These are phyloP conservation scores for Plectosphaerella sp. DNA, from an alignment of 2,329 filamentous ascomycete genomes.

Conservation along the genomic window DNA sequence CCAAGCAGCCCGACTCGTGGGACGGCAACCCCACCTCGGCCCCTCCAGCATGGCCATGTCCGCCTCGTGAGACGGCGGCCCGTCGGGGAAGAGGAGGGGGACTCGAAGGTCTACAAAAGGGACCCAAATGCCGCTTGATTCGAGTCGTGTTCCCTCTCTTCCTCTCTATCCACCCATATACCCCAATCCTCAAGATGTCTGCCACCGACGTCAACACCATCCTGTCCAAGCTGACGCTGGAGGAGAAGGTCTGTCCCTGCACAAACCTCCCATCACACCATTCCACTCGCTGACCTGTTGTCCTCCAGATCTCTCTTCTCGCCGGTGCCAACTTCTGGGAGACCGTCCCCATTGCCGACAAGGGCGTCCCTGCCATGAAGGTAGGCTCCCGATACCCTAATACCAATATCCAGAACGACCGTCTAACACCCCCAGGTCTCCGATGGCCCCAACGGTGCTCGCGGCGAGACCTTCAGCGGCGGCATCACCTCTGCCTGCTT, in stretches of 20 bases:
- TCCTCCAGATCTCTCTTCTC: not conserved
- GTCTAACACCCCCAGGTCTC: conserved; percentile 2
- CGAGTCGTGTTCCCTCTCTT: not conserved
- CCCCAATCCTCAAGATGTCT: not conserved
- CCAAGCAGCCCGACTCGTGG: no score
- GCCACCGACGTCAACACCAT: conserved; percentile 10
- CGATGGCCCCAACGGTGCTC: conserved; percentile 31
- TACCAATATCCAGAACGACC: not conserved
- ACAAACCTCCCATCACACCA: not conserved
- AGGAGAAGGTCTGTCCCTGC: conserved; percentile 8
- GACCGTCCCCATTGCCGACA: conserved; percentile 1
- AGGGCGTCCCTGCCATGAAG: conserved; percentile 1
- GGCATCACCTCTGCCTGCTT: conserved; percentile 55
- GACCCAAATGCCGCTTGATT: not conserved
- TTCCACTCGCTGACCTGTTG: not conserved
- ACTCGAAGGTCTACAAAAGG: conserved; percentile 1
- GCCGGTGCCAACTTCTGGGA: conserved; percentile 5
- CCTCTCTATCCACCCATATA: not conserved
- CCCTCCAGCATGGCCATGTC: not conserved
- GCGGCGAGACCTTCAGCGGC: conserved; percentile 65
- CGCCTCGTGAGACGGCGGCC: not conserved
- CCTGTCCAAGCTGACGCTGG: conserved; percentile 10
- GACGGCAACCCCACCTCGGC: not conserved
- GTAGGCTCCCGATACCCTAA: not conserved
- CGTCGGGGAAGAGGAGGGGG: not conserved